phyloP scores from a whole-genome alignment of 2,329 filamentous ascomycete species.

The Aulographum hederae region DNA sequence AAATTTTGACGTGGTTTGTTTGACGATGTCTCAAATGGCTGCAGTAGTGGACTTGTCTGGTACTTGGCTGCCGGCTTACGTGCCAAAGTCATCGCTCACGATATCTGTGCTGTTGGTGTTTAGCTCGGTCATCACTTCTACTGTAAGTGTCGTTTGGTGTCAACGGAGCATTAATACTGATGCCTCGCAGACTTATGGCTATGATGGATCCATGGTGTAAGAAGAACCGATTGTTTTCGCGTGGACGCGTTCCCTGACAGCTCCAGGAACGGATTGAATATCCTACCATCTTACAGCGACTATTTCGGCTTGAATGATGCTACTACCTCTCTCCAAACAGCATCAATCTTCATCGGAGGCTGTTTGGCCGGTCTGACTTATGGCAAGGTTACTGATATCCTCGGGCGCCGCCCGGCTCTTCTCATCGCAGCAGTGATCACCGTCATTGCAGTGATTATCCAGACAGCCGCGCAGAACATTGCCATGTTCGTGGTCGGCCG shows the following conservation, averaged over 20 bases:
- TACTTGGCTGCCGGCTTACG: constrained; percentile 1
- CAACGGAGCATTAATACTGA: too few species aligned
- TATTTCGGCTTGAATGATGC: constrained; percentile 36
- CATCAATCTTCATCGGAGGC: constrained; percentile 35
- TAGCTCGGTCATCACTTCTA: constrained; percentile 2
- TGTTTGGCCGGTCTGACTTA: constrained; percentile 26
- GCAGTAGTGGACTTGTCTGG: too few species aligned
- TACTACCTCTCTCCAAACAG: constrained; percentile 35
- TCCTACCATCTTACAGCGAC: constrained; percentile 35
- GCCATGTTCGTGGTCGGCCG: constrained; percentile 32
- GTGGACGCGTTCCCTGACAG: not conserved
- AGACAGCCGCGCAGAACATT: constrained; percentile 30
- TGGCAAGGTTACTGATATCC: constrained; percentile 22
- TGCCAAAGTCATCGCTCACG: constrained; percentile 1
- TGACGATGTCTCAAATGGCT: too few species aligned
- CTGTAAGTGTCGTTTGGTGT: not conserved
- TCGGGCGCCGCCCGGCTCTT: constrained; percentile 26
- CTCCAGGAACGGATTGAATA: constrained; percentile 33
- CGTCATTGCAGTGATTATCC: constrained; percentile 26
- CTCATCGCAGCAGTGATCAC: constrained; percentile 23
- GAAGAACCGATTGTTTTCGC: not conserved
- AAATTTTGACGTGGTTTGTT: too few species aligned
- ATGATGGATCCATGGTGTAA: constrained; percentile 30
- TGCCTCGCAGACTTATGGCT: constrained; percentile 12
- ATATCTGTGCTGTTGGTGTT: constrained; percentile 2